A percentile compares a stretch with the other conserved stretches of the same genome.
Conservation (phyloP, 331 rosid species). For the Phaseolus coccineus region DNA sequence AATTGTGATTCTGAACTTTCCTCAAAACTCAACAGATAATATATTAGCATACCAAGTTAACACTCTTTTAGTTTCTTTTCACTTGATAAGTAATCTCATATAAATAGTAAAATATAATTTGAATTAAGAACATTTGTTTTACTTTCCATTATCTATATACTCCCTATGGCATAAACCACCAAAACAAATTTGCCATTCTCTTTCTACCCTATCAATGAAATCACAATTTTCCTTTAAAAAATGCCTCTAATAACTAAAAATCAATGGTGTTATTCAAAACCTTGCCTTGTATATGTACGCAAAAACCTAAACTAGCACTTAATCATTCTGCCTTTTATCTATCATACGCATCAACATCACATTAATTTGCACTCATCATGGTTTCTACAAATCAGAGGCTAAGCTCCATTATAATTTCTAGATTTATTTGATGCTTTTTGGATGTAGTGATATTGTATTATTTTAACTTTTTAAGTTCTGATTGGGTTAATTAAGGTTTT, state of each 20-base stretch:
- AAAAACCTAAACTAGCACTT: constrained; percentile 5
- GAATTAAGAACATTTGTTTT: not conserved
- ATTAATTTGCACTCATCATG: constrained; percentile 20
- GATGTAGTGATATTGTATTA: no score
- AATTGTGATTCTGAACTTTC: not conserved
- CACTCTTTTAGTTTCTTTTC: not conserved
- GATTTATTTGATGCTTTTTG: no score
- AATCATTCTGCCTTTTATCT: constrained; percentile 8
- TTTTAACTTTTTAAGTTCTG: no score
- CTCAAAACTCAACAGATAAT: not conserved
- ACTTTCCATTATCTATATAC: not conserved
- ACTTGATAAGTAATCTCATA: not conserved
- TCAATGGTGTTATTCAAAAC: not conserved
- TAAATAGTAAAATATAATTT: not conserved
- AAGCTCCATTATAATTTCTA: not conserved
- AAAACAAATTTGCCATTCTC: not conserved
- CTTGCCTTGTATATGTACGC: not conserved
- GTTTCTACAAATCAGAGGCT: not conserved
- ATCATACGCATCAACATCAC: constrained; percentile 2
- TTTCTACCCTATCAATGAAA: not conserved
- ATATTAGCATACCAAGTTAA: not conserved
- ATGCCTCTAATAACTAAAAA: not conserved
- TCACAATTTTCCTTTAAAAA: not conserved
- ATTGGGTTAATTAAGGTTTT: no score
- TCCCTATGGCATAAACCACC: not conserved